phyloP scores from a whole-genome alignment of 352 stramenopile genomes.

The Globisporangium heterothallicum region DNA sequence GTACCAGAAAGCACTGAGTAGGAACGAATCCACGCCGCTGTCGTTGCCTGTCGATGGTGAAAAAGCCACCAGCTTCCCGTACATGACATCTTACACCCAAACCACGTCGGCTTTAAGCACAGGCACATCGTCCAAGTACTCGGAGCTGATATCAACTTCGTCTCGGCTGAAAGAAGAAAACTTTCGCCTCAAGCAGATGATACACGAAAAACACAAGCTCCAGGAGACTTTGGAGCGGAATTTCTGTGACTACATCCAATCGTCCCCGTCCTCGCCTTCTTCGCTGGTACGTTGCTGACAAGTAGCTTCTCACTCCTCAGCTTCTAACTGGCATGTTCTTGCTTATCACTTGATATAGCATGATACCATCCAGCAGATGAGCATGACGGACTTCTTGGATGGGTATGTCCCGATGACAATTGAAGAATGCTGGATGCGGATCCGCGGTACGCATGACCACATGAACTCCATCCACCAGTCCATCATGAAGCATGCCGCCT shows the following conservation, averaged over 20 bases:
- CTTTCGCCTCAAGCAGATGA: conserved; percentile 24
- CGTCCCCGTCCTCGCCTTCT: background rate
- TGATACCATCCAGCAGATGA: background rate
- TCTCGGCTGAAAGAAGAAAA: conserved; percentile 23
- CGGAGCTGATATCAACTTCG: conserved; percentile 26
- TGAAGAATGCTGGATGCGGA: conserved; percentile 18
- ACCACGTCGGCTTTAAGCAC: background rate
- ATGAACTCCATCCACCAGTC: conserved; percentile 15
- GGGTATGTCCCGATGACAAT: conserved; percentile 11
- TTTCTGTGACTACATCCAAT: conserved; percentile 16
- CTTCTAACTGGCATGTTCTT: no score
- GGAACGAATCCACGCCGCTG: background rate
- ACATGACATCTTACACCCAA: conserved; percentile 8
- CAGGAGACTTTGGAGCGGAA: conserved; percentile 27
- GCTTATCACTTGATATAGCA: conserved; percentile 5
- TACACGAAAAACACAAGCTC: conserved; percentile 30
- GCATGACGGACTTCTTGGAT: background rate
- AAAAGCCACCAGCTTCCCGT: background rate
- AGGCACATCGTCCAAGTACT: conserved; percentile 21
- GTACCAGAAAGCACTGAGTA: conserved; percentile 16
- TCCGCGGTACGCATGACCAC: conserved; percentile 11
- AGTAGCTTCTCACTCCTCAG: no score
- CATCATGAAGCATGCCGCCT: background rate
- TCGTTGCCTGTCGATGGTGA: background rate
- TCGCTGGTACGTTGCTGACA: conserved; percentile 2